Evolutionary conservation across 371 early-diverging fungal species (phyloP).

Genomic region (Amoeboaphelidium protococcarum): DNA sequence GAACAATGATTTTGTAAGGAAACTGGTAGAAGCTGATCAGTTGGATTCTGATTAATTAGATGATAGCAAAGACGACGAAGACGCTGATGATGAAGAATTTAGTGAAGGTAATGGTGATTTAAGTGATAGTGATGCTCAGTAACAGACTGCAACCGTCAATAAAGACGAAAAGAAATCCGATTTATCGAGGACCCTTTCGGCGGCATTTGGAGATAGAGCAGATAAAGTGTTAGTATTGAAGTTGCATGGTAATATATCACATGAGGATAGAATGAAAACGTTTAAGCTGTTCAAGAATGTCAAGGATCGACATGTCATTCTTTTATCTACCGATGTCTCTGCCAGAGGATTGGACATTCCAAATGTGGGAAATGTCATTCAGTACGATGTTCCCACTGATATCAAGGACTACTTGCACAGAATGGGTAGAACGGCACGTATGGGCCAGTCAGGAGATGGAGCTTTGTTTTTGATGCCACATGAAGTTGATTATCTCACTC

Average conservation of each 20-base stretch:
- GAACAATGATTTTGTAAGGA: not conserved
- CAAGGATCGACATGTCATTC: conserved; percentile 17
- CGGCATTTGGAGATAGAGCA: conserved; percentile 20
- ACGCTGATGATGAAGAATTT: conserved; percentile 9
- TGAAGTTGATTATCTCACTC: conserved; percentile 51
- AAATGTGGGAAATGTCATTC: conserved; percentile 68
- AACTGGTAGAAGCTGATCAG: not conserved
- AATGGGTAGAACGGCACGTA: conserved; percentile 92
- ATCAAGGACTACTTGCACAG: conserved; percentile 86
- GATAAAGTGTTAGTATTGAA: conserved; percentile 33
- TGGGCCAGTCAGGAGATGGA: conserved; percentile 60
- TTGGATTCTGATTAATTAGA: conserved; percentile 3
- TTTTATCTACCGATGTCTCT: conserved; percentile 92
- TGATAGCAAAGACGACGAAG: conserved; percentile 14
- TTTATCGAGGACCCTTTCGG: conserved; percentile 8
- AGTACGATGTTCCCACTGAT: conserved; percentile 91
- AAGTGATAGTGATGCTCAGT: conserved; percentile 7
- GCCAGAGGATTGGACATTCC: conserved; percentile 95
- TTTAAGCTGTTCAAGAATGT: conserved; percentile 37
- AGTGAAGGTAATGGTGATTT: conserved; percentile 6
- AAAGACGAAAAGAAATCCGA: conserved; percentile 10
- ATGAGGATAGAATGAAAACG: conserved; percentile 37
- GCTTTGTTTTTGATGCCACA: conserved; percentile 55
- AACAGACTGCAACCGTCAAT: not conserved
- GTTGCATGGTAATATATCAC: conserved; percentile 69